Percentiles rank a stretch among this genome's conserved stretches.
phyloP scores from a whole-genome alignment of 768 basidiomycete species.

The Terana coerulea region DNA sequence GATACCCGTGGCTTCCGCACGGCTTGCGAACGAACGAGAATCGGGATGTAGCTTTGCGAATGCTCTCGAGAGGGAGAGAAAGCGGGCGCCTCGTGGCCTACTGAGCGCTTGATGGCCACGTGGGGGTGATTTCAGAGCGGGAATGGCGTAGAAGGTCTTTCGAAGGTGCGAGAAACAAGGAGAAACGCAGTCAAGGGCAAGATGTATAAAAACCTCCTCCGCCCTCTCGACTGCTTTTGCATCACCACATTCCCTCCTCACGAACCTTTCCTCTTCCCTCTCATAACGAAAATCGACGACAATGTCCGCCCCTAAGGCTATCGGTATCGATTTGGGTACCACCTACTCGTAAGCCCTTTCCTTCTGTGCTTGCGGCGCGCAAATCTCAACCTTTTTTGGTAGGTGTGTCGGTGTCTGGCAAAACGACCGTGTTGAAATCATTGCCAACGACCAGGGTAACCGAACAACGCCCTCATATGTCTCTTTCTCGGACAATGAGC shows the following conservation, averaged over 20 bases:
- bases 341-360: slow-evolving; percentile 75
- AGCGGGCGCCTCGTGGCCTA: too few relatives aligned
- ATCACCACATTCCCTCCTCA: not conserved
- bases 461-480: slow-evolving; percentile 96
- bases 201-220: slow-evolving; percentile 16
- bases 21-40: not conserved
- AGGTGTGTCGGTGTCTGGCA: slow-evolving; percentile 99
- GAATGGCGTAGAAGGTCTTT: slow-evolving; percentile 15
- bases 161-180: slow-evolving; percentile 26
- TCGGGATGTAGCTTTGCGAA: not conserved
- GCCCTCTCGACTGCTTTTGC: slow-evolving; percentile 9
- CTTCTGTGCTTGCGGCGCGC: slow-evolving; percentile 7
- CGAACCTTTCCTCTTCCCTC: slow-evolving; percentile 13
- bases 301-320: slow-evolving; percentile 53
- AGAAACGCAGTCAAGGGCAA: slow-evolving; percentile 18
- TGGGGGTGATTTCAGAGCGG: not conserved
- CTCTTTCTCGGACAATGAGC: slow-evolving; percentile 91
- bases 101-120: slow-evolving; percentile 6
- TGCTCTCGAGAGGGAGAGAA: not conserved
- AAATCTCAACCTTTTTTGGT: slow-evolving; percentile 17
- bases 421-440: slow-evolving; percentile 99
- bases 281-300: slow-evolving; percentile 10
- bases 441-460: slow-evolving; percentile 93
- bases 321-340: slow-evolving; percentile 89
- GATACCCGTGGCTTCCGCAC: not conserved